Conservation (phyloP, 2,329 filamentous ascomycete genomes). For the Didymella lethalis region DNA sequence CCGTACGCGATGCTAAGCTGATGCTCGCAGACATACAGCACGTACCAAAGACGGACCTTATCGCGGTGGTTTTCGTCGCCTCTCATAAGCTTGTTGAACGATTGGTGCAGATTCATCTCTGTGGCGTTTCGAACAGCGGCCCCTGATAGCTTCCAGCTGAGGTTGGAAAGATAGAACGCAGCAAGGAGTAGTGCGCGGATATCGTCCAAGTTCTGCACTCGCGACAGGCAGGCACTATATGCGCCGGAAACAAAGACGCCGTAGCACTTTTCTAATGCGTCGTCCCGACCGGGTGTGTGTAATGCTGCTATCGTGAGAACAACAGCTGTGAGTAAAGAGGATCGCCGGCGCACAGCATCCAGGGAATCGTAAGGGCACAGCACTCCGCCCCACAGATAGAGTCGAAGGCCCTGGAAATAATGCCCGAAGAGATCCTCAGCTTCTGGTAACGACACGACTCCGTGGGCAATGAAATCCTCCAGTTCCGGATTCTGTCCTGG, state of each 20-base stretch:
- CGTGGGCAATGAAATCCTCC: slow-evolving; percentile 46
- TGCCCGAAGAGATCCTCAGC: slow-evolving; percentile 43
- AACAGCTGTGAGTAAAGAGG: slow-evolving; percentile 43
- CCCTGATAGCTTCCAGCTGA: slow-evolving; percentile 53
- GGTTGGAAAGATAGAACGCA: slow-evolving; percentile 52
- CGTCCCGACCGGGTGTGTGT: slow-evolving; percentile 40
- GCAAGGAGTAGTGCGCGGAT: slow-evolving; percentile 52
- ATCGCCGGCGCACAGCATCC: slow-evolving; percentile 39
- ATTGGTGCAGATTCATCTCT: slow-evolving; percentile 53
- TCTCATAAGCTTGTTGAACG: slow-evolving; percentile 47
- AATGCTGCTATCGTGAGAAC: slow-evolving; percentile 43
- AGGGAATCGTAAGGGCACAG: slow-evolving; percentile 42
- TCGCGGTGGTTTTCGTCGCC: slow-evolving; percentile 47
- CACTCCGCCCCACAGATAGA: slow-evolving; percentile 46
- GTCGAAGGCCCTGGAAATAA: slow-evolving; percentile 42
- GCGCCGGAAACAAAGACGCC: slow-evolving; percentile 44
- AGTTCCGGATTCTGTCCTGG: slow-evolving; percentile 37
- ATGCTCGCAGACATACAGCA: slow-evolving; percentile 52
- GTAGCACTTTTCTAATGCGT: slow-evolving; percentile 44
- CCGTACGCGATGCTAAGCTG: slow-evolving; percentile 54
- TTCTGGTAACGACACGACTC: slow-evolving; percentile 36
- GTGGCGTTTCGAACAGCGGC: slow-evolving; percentile 51
- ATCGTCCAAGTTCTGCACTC: slow-evolving; percentile 50
- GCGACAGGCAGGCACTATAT: slow-evolving; percentile 45
- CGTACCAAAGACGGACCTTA: slow-evolving; percentile 52